Conservation (phyloP, 352 stramenopile genomes). For the Globisporangium takayamanum region DNA sequence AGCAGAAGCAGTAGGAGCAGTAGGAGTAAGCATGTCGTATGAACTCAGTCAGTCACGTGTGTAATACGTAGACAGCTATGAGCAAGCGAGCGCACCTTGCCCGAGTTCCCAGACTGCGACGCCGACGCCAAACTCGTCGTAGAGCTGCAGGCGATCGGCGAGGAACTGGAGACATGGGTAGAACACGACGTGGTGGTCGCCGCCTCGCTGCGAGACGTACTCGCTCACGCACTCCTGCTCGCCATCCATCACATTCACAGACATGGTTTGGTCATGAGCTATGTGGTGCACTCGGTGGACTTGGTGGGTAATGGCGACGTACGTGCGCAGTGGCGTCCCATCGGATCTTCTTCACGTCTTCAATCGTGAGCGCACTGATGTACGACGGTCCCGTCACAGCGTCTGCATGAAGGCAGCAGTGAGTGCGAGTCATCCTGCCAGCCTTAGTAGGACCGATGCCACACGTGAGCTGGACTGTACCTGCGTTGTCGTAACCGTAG, state of each 20-base stretch:
- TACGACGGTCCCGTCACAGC: conserved; percentile 36
- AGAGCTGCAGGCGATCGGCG: conserved; percentile 55
- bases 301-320: conserved; percentile 2
- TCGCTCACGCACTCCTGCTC: conserved; percentile 58
- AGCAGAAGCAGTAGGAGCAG: background rate
- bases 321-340: conserved; percentile 46
- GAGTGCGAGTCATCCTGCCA: background rate
- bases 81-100: conserved; percentile 36
- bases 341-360: conserved; percentile 37
- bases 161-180: conserved; percentile 83
- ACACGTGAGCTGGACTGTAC: conserved; percentile 5
- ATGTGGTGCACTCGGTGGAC: background rate
- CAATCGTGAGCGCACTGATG: conserved; percentile 28
- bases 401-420: conserved; percentile 16
- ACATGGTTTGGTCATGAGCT: background rate
- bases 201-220: conserved; percentile 27
- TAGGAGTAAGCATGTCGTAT: too few species aligned
- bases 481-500: conserved; percentile 76
- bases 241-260: background rate
- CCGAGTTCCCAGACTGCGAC: conserved; percentile 75
- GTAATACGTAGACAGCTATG: too few species aligned
- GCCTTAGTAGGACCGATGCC: background rate
- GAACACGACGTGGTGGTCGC: conserved; percentile 45
- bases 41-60: too few species aligned
- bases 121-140: conserved; percentile 37